These are phyloP conservation scores for Eremochloa ophiuroides DNA, from an alignment of 176 grass and related monocot genomes.

Conservation along the genomic window DNA sequence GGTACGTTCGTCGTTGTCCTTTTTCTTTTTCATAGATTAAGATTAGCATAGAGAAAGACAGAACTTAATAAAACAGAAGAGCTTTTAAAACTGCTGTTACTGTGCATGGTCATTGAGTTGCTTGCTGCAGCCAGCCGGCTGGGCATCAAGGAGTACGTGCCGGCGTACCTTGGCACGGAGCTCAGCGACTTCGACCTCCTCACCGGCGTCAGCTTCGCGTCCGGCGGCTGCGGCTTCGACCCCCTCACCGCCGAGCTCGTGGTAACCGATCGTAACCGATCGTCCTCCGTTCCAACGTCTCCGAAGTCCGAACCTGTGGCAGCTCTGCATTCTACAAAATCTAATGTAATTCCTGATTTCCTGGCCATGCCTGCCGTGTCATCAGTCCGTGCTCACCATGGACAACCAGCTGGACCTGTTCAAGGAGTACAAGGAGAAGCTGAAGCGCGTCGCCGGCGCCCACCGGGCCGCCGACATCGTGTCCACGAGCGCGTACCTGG, in stretches of 20 bases:
- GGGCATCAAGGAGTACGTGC: slow-evolving; percentile 72
- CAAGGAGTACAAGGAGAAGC: slow-evolving; percentile 80
- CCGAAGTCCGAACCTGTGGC: not conserved
- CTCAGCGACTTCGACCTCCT: slow-evolving; percentile 72
- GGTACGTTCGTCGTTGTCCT: slow-evolving; percentile 19
- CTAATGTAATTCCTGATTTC: not conserved
- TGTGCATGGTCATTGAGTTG: not conserved
- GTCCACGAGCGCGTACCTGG: slow-evolving; percentile 55
- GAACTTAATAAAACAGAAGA: not conserved
- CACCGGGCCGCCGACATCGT: slow-evolving; percentile 48
- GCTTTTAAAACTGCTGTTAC: not conserved
- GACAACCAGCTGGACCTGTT: slow-evolving; percentile 78
- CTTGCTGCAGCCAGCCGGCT: slow-evolving; percentile 44
- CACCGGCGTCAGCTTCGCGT: slow-evolving; percentile 91
- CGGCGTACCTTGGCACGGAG: slow-evolving; percentile 64
- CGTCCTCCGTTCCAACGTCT: not conserved
- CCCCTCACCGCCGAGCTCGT: slow-evolving; percentile 68
- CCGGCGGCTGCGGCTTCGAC: slow-evolving; percentile 64
- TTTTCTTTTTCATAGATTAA: not conserved
- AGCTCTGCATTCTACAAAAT: not conserved
- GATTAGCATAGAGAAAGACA: not conserved
- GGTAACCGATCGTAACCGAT: slow-evolving; percentile 9
- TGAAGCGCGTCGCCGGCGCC: slow-evolving; percentile 41
- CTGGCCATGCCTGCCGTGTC: not conserved
- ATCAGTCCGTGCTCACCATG: slow-evolving; percentile 63